Base-by-base conservation (phyloP, 202 grass and related monocot genomes). In the Panicum hallii region DNA sequence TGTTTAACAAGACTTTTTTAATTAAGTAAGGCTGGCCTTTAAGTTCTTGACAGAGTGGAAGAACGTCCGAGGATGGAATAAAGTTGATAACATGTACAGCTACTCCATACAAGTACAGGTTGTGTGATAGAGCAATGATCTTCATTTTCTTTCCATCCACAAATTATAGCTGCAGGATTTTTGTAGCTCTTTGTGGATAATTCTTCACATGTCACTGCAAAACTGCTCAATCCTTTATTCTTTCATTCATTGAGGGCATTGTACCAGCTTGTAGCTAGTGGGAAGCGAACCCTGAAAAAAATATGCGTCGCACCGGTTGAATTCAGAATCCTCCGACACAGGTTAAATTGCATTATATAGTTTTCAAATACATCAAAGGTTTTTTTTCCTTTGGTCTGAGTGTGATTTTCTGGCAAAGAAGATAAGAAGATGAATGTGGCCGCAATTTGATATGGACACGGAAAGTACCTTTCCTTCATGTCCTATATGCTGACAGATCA, bases 31-130 rank as follows among this genome's bases (percentile, higher is more conserved):
- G 66, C 49, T 88, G 38, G 65, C 41, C 65, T 43, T n/a, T 19
- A 0, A 12, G 46, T 72, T 66, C 38, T 50, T 83, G 80, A 88
- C 80, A 83, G 72, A 49, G 55, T 78, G 73, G 79, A 88, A 47
- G 55, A 53, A 72, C 72, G 57, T 72, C 74, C 14, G 36, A 64
- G 47, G 49, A 81, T 36, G 23, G 66, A 83, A 55, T 82, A 22
- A 77, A 78, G n/a, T 45, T 63, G 12, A 50, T 17, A 49, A 19
- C 48, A 36, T 42, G 43, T 45, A 52, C 26, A 58, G 49, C 79
- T 63, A 55, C 72, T 74, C 32, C 72, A 52, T 49, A 23, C 36
- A 75, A 71, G 63, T 61, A 68, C 80, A 53, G 1, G 55, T 12
- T 56, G 32, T 71, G 50, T 78, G 43, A 82, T 70, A 36, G 4